These are phyloP conservation scores for Cadophora sp. DNA, from an alignment of 2,329 filamentous ascomycete genomes.

Conservation along the genomic window DNA sequence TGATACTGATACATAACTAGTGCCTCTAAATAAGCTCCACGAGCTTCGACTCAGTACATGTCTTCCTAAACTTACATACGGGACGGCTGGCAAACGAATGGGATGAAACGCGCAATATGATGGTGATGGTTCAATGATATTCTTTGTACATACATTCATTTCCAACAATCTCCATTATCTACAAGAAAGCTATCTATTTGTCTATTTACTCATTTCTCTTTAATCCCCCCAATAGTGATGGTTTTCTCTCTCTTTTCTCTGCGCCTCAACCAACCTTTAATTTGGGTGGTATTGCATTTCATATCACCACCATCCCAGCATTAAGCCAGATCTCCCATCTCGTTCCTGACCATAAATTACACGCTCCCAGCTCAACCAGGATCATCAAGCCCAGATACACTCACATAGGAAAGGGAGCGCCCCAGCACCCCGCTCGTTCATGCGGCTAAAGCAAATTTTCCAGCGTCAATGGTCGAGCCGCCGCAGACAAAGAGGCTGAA, in stretches of 20 bases:
- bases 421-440: slow-evolving; percentile 7
- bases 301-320: neutral
- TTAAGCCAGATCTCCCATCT: neutral
- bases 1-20: neutral
- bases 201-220: neutral
- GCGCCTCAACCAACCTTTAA: neutral
- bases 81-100: neutral
- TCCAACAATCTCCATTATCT: neutral
- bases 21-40: neutral
- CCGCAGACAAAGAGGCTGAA: neutral
- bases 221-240: too few relatives aligned
- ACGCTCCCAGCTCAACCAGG: neutral
- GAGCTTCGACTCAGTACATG: neutral
- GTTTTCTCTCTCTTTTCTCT: too few relatives aligned
- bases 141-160: slow-evolving; percentile 14
- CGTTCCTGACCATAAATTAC: neutral
- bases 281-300: too few relatives aligned
- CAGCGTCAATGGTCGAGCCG: too few relatives aligned
- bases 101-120: neutral
- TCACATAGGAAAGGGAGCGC: neutral
- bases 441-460: neutral
- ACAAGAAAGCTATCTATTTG: neutral
- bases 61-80: neutral
- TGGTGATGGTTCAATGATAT: slow-evolving; percentile 6
- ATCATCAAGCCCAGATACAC: neutral